Percentiles rank a stretch among this genome's conserved stretches.
Evolutionary conservation across 208 protist species (phyloP).

Genomic region (Trichomonas tenax): DNA sequence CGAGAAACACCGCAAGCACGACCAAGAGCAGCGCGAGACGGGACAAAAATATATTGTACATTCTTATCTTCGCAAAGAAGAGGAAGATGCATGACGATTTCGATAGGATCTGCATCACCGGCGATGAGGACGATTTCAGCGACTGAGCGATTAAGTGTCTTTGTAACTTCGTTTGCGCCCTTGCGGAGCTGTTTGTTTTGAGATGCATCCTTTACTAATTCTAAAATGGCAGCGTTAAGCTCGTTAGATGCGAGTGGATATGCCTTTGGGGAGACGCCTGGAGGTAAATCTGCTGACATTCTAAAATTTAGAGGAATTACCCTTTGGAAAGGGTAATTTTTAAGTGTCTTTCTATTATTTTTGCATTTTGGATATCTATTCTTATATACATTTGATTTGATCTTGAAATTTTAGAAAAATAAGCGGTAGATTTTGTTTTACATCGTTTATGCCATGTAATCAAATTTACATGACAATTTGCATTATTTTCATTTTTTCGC

Average conservation of each 20-base stretch:
- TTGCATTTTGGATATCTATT: no score
- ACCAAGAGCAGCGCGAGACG: slow-evolving; percentile 85
- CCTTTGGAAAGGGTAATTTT: neutral
- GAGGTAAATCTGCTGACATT: neutral
- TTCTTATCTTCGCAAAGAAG: slow-evolving; percentile 99
- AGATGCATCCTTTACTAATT: slow-evolving; percentile 56
- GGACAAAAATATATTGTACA: slow-evolving; percentile 98
- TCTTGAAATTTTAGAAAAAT: no score
- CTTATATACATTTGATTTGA: no score
- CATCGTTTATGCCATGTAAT: no score
- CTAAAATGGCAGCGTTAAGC: slow-evolving; percentile 55
- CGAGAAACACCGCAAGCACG: slow-evolving; percentile 87
- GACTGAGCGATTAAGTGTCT: slow-evolving; percentile 93
- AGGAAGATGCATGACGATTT: slow-evolving; percentile 98
- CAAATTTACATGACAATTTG: no score
- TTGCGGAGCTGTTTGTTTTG: slow-evolving; percentile 96
- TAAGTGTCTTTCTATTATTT: no score
- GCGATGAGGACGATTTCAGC: slow-evolving; percentile 91
- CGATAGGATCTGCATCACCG: slow-evolving; percentile 96
- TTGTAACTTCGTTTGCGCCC: slow-evolving; percentile 98
- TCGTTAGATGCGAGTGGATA: slow-evolving; percentile 83
- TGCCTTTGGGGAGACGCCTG: slow-evolving; percentile 69
- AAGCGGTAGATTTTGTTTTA: no score
- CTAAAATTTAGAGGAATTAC: neutral
- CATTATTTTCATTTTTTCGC: no score